phyloP scores from a whole-genome alignment of 73 alveolate species.

The Strombidium stylifer region DNA sequence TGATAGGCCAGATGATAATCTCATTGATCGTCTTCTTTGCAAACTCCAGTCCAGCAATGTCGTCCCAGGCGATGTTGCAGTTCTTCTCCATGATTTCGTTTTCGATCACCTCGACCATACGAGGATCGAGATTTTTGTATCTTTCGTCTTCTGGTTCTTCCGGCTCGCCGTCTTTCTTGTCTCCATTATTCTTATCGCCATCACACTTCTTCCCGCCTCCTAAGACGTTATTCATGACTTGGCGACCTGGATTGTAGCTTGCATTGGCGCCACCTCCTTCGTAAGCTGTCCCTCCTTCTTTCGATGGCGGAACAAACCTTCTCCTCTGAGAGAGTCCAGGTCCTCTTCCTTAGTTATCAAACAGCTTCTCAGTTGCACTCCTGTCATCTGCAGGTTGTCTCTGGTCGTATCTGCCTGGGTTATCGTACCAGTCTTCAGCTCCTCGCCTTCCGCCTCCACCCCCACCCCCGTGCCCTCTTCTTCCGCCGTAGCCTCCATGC shows the following conservation, averaged over 20 bases:
- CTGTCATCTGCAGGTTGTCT: constrained; percentile 2
- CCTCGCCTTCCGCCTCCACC: background rate
- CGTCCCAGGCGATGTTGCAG: constrained; percentile 91
- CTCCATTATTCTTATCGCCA: background rate
- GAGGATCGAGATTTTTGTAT: constrained; percentile 55
- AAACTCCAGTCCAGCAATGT: constrained; percentile 96
- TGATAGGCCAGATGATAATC: constrained; percentile 95
- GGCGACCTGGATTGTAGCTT: constrained; percentile 44
- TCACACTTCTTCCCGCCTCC: background rate
- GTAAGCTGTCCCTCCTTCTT: constrained; percentile 1
- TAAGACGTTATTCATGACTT: constrained; percentile 43
- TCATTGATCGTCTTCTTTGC: constrained; percentile 95
- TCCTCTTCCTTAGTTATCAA: constrained; percentile 51
- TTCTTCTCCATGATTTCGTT: constrained; percentile 88
- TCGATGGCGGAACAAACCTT: constrained; percentile 58
- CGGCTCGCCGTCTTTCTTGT: background rate
- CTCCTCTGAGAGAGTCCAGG: constrained; percentile 46
- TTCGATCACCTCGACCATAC: constrained; percentile 93
- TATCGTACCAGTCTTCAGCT: background rate
- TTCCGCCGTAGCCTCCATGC: background rate
- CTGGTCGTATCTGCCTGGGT: background rate
- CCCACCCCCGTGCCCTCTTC: background rate
- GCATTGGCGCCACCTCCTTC: constrained; percentile 23
- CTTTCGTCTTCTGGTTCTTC: constrained; percentile 33
- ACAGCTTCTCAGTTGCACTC: constrained; percentile 53